A percentile compares a stretch with the other conserved stretches of the same genome.
phyloP scores from a whole-genome alignment of 805 yeast genomes.

The Lachancea thermotolerans region DNA sequence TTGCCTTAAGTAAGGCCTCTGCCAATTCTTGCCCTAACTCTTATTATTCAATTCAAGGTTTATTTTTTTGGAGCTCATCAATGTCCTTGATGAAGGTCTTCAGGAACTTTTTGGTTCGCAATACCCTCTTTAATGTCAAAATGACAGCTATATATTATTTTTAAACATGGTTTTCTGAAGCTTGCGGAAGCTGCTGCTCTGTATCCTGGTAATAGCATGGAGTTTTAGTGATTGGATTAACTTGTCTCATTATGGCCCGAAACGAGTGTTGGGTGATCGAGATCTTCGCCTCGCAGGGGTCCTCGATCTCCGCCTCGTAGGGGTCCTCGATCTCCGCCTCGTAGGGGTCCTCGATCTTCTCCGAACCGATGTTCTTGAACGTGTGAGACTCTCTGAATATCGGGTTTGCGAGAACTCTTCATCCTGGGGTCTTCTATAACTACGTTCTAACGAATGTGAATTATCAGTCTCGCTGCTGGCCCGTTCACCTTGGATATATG shows the following conservation, averaged over 20 bases:
- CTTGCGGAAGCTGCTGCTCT: too few species aligned
- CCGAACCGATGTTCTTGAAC: slow-evolving; percentile 2
- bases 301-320: slow-evolving; percentile 16
- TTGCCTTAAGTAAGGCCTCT: not conserved
- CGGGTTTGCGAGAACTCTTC: too few species aligned
- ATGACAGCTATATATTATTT: not conserved
- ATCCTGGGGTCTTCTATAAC: too few species aligned
- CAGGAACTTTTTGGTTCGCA: slow-evolving; percentile 2
- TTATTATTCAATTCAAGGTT: not conserved
- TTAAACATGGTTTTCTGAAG: not conserved
- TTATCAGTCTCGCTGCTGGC: too few species aligned
- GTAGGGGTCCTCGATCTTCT: slow-evolving; percentile 3
- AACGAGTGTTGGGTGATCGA: not conserved
- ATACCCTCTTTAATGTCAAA: not conserved
- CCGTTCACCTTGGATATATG: too few species aligned
- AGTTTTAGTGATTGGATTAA: too few species aligned
- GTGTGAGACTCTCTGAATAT: too few species aligned
- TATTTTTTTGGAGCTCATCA: not conserved
- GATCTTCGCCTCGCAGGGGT: slow-evolving; percentile 19
- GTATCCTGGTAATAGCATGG: too few species aligned
- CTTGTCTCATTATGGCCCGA: too few species aligned
- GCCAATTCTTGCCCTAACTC: too few species aligned
- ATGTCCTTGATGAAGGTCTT: not conserved
- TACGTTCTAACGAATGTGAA: too few species aligned
- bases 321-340: slow-evolving; percentile 5